Percentiles rank a stretch among this genome's conserved stretches.
These are phyloP conservation scores for Baorangia bicolor DNA, from an alignment of 768 basidiomycete species.

Conservation along the genomic window DNA sequence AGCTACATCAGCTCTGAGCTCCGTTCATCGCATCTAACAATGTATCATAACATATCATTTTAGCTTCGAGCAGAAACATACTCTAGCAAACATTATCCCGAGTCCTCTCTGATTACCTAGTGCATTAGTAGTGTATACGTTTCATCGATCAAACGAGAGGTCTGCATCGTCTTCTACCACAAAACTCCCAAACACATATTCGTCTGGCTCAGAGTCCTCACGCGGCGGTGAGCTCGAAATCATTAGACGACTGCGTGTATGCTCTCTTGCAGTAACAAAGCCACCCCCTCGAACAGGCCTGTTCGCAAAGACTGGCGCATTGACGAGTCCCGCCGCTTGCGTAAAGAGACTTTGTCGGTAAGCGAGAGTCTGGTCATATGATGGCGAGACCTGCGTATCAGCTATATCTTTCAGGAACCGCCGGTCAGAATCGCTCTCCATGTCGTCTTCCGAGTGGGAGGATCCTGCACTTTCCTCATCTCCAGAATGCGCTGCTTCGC, in stretches of 20 bases:
- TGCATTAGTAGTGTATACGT: conserved; percentile 6
- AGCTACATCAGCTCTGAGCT: neutral
- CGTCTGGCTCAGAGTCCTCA: conserved; percentile 52
- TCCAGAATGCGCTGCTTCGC: conserved; percentile 76
- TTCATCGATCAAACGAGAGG: conserved; percentile 43
- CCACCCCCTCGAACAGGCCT: conserved; percentile 47
- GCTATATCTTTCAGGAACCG: conserved; percentile 63
- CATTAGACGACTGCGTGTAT: conserved; percentile 29
- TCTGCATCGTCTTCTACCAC: conserved; percentile 79
- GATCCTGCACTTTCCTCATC: conserved; percentile 70
- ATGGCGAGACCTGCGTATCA: conserved; percentile 65
- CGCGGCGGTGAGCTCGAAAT: conserved; percentile 63
- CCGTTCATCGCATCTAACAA: neutral
- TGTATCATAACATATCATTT: neutral
- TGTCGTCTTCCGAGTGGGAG: conserved; percentile 50
- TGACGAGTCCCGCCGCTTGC: conserved; percentile 45
- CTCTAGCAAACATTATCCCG: neutral
- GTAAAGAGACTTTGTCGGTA: conserved; percentile 76
- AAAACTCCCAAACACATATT: conserved; percentile 75
- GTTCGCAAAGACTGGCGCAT: conserved; percentile 53
- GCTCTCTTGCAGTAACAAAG: conserved; percentile 36
- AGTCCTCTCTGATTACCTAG: neutral
- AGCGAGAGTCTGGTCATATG: conserved; percentile 68
- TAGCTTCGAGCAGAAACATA: neutral
- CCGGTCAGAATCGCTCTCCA: conserved; percentile 65